Conservation (phyloP, 805 yeast genomes). For the Nakazawaea populi region DNA sequence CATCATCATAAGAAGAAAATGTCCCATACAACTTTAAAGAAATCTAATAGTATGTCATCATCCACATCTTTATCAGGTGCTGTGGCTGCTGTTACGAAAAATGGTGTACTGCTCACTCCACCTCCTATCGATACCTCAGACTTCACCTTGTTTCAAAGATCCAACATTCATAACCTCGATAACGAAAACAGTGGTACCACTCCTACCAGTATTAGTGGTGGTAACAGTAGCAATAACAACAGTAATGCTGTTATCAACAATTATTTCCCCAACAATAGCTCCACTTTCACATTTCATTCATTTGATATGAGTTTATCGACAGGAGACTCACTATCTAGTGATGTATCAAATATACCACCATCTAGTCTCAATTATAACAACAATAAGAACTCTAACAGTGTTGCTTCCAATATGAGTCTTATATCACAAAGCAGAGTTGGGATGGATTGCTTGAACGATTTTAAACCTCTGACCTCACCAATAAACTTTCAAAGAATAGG, state of each 20-base stretch:
- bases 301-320: constrained; percentile 4
- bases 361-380: not conserved
- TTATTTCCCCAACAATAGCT: not conserved
- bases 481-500: constrained; percentile 1
- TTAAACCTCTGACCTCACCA: constrained; percentile 6
- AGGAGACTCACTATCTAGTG: constrained; percentile 1
- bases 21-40: constrained; percentile 5
- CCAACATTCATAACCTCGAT: constrained; percentile 4
- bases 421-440: constrained; percentile 3
- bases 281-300: not conserved
- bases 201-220: not conserved
- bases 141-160: constrained; percentile 2
- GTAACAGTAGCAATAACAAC: not conserved
- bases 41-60: constrained; percentile 3
- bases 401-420: constrained; percentile 2
- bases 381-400: not conserved
- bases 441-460: constrained; percentile 8
- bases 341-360: not conserved
- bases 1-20: constrained; percentile 14
- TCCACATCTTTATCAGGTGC: not conserved
- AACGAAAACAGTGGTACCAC: not conserved
- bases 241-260: not conserved
- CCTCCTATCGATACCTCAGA: not conserved
- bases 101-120: not conserved
- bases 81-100: not conserved